Conservation (phyloP, 1,284 basidiomycete genomes). For the Salmacisia buchloeana region DNA sequence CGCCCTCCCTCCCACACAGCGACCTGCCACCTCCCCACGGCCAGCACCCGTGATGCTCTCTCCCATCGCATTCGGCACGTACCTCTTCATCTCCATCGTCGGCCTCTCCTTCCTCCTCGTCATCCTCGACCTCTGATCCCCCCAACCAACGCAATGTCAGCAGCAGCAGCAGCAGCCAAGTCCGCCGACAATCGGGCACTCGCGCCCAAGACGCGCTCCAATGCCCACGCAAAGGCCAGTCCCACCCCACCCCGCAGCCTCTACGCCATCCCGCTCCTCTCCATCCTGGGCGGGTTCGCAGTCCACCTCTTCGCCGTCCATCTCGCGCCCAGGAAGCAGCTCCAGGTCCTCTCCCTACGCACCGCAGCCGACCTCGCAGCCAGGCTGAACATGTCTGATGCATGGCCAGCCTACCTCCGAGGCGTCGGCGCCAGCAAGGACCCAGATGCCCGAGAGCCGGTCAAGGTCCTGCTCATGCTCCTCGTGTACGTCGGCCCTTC, state of each 20-base stretch:
- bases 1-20: too few species aligned
- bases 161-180: background rate
- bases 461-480: background rate
- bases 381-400: background rate
- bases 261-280: background rate
- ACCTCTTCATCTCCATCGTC: conserved; percentile 26
- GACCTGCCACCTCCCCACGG: too few species aligned
- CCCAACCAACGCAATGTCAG: background rate
- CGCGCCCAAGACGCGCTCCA: too few species aligned
- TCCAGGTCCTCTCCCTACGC: background rate
- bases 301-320: background rate
- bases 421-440: background rate
- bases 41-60: conserved; percentile 8
- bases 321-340: background rate
- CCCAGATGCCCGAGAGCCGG: background rate
- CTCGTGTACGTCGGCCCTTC: background rate
- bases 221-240: background rate
- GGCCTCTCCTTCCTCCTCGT: conserved; percentile 26
- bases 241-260: background rate
- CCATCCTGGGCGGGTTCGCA: background rate
- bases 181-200: background rate
- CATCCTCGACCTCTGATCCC: conserved; percentile 16
- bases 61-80: conserved; percentile 18
- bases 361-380: background rate
- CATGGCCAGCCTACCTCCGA: background rate